Base-by-base conservation (phyloP, 177 flowering plant species). In the Vitis hybrid region DNA sequence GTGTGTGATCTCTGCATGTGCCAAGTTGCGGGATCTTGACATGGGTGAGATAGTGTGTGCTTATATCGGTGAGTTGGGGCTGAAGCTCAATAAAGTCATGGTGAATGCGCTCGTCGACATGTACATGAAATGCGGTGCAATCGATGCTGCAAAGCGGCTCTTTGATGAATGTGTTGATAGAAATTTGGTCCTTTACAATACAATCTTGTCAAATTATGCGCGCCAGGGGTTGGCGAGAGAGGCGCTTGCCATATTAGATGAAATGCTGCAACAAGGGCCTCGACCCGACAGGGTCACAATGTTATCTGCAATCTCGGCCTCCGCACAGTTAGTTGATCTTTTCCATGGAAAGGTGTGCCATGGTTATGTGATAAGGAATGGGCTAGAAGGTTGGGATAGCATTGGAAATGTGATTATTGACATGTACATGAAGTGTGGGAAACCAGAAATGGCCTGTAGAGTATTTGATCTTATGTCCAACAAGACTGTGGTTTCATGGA, bases 121-220 rank as follows among this genome's bases (percentile, higher is more conserved):
- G 94, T 85, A 83, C 72, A 81, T 83, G 86, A 89, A 87, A 68
- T 89, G 94, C 71, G 87, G 88, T 48, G 83, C 69, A 7, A 53
- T 18, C 39, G 86, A 79, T 48, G 62, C 58, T 19, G 90, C 88
- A 10, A 80, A 63, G 62, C 69, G n/a, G 63, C 69, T 89, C 14
- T 86, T 86, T 62, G 78, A 79, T 29, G 83, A 82, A 49, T 78
- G 81, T 67, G 66, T 2, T 3, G 86, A 81, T 53, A 84, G 45
- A 67, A 77, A 79, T 72, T 70, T 86, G 79, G 87, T 86, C 58
- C 65, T 87, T 4, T 87, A 76, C 75, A 87, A 87, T 59, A 82
- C 89, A 1, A 31, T 87, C 53, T 61, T 86, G 76, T 87, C 91
- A 6, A 82, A 86, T 71, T 87, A 77, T 74, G 84, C 59, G n/a